A percentile compares a stretch with the other conserved stretches of the same genome.
These are phyloP conservation scores for Daldinia vernicosa DNA, from an alignment of 495 filamentous ascomycete genomes.

Conservation along the genomic window DNA sequence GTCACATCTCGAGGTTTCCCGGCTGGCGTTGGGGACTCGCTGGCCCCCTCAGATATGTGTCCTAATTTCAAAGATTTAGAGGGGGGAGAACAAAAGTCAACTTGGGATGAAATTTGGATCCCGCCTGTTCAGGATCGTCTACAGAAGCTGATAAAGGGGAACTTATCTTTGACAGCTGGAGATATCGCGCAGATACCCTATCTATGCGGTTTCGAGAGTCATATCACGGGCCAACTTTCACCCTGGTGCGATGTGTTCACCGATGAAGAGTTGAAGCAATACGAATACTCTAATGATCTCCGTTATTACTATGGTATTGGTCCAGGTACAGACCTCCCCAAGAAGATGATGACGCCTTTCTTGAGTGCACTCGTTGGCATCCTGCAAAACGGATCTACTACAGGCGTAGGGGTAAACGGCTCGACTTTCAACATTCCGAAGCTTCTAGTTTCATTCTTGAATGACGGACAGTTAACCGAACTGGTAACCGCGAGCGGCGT, in stretches of 20 bases:
- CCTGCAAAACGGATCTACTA: constrained; percentile 56
- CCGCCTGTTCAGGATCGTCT: constrained; percentile 61
- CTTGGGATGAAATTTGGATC: constrained; percentile 58
- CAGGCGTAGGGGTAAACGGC: constrained; percentile 52
- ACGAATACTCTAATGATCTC: constrained; percentile 68
- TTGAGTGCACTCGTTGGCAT: constrained; percentile 58
- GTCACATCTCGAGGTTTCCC: constrained; percentile 56
- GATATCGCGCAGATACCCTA: constrained; percentile 66
- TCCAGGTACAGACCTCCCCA: constrained; percentile 58
- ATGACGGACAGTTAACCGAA: constrained; percentile 69
- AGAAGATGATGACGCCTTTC: constrained; percentile 60
- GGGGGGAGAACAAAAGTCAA: constrained; percentile 50
- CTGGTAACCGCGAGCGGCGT: constrained; percentile 62
- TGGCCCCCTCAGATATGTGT: constrained; percentile 65
- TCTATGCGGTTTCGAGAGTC: constrained; percentile 68
- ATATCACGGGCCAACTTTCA: constrained; percentile 63
- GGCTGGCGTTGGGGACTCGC: constrained; percentile 60
- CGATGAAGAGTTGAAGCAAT: constrained; percentile 60
- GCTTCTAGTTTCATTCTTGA: constrained; percentile 63
- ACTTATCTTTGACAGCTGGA: constrained; percentile 58
- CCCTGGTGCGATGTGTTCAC: constrained; percentile 65
- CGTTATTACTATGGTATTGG: constrained; percentile 68
- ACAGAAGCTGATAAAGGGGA: constrained; percentile 57
- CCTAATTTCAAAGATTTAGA: constrained; percentile 58
- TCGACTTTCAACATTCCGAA: constrained; percentile 53